Evolutionary conservation across 1,284 basidiomycete genomes (phyloP).

Genomic region (Caloboletus firmus): DNA sequence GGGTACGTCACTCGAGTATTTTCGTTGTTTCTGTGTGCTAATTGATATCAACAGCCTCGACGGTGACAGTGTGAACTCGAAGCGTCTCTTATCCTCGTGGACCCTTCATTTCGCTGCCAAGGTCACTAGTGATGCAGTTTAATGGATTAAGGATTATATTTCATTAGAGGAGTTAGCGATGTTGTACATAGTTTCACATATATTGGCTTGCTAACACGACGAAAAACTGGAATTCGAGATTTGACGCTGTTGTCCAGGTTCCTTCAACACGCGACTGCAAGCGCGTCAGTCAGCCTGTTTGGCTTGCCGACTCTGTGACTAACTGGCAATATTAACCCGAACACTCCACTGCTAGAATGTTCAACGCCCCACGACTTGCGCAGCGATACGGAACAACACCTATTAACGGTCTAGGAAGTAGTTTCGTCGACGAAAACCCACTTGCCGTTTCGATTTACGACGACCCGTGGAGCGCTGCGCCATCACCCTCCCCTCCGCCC

Average conservation of each 20-base stretch:
- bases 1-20: constrained; percentile 57
- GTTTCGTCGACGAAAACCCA: constrained; percentile 76
- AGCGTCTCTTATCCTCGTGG: constrained; percentile 74
- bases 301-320: constrained; percentile 6
- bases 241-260: background rate
- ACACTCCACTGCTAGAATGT: constrained; percentile 47
- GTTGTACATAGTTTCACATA: constrained; percentile 27
- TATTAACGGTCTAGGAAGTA: constrained; percentile 60
- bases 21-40: constrained; percentile 5
- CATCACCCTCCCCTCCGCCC: constrained; percentile 72
- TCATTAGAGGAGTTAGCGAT: constrained; percentile 14
- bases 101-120: constrained; percentile 84
- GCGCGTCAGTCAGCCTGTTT: constrained; percentile 12
- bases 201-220: constrained; percentile 21
- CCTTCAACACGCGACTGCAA: constrained; percentile 2
- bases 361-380: constrained; percentile 72
- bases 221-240: constrained; percentile 1
- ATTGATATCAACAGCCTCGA: constrained; percentile 53
- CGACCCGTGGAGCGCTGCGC: constrained; percentile 85
- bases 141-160: constrained; percentile 17
- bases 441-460: constrained; percentile 74
- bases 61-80: constrained; percentile 70
- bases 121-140: constrained; percentile 44
- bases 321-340: constrained; percentile 7
- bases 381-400: constrained; percentile 62